Conservation (phyloP, 2,329 filamentous ascomycete species). For the Trichothecium sympodiale region DNA sequence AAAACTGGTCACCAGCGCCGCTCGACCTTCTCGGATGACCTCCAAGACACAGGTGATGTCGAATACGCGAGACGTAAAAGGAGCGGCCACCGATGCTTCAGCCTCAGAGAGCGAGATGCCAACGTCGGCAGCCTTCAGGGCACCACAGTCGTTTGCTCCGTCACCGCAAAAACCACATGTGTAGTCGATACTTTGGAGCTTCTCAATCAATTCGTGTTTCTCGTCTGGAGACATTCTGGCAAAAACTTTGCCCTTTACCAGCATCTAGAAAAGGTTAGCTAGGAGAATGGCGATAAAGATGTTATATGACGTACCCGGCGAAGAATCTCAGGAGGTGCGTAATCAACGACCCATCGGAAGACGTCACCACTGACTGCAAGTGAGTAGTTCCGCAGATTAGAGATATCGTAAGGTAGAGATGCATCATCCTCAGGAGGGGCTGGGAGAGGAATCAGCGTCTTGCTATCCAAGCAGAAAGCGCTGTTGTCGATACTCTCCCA, state of each 20-base stretch:
- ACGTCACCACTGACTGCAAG: constrained; percentile 86
- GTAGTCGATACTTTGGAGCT: constrained; percentile 91
- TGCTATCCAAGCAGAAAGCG: constrained; percentile 64
- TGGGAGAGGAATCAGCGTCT: constrained; percentile 66
- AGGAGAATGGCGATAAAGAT: background rate
- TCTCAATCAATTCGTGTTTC: constrained; percentile 95
- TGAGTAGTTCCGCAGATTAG: constrained; percentile 74
- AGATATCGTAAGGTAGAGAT: constrained; percentile 76
- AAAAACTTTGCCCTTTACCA: constrained; percentile 85
- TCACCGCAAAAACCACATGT: constrained; percentile 95
- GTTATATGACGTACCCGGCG: constrained; percentile 40
- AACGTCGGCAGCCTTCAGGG: constrained; percentile 92
- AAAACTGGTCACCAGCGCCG: constrained; percentile 94
- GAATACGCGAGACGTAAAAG: constrained; percentile 90
- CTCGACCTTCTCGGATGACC: constrained; percentile 88
- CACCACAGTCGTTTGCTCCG: constrained; percentile 94
- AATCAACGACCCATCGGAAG: constrained; percentile 94
- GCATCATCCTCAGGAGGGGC: constrained; percentile 62
- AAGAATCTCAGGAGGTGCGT: constrained; percentile 68
- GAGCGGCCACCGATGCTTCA: constrained; percentile 94
- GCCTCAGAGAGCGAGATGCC: constrained; percentile 95
- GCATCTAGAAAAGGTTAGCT: constrained; percentile 49
- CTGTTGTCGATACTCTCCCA: constrained; percentile 96
- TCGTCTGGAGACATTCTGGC: constrained; percentile 98
- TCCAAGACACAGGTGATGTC: constrained; percentile 93